phyloP scores from a whole-genome alignment of 208 protist species.

The Crithidia sp. region DNA sequence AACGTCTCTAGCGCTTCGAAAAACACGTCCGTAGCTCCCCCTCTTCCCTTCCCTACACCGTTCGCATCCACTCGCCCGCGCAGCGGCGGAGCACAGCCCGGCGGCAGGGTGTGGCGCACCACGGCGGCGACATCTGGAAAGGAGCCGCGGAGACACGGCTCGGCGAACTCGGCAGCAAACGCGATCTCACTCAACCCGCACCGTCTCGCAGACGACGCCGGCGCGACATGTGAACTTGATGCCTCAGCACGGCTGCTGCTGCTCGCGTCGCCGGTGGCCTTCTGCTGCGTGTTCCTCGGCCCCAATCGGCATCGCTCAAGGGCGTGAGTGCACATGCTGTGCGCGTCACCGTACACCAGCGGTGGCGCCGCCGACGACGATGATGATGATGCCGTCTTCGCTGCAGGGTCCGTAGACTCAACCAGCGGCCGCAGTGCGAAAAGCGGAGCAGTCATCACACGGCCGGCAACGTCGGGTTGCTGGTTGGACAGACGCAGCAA shows the following conservation, averaged over 20 bases:
- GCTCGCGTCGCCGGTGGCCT: too few species aligned
- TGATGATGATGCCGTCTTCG: conserved; percentile 1
- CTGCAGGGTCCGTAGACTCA: background rate
- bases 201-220: background rate
- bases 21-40: background rate
- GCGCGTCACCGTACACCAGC: conserved; percentile 20
- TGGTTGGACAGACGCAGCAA: conserved; percentile 50
- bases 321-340: conserved; percentile 51
- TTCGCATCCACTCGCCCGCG: background rate
- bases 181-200: conserved; percentile 49
- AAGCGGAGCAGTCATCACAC: conserved; percentile 62
- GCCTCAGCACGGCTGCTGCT: too few species aligned
- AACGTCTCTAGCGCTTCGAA: conserved; percentile 12
- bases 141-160: conserved; percentile 38
- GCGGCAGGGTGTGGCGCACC: conserved; percentile 1
- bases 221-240: too few species aligned
- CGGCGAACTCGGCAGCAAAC: conserved; percentile 53
- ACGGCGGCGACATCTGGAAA: conserved; percentile 37
- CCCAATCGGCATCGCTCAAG: conserved; percentile 29
- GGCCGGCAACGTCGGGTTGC: conserved; percentile 65
- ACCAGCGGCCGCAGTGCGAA: conserved; percentile 58
- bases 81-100: conserved; percentile 7
- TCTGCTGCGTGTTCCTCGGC: background rate
- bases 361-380: background rate
- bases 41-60: background rate